These are phyloP conservation scores for Verruconis gallopava DNA, from an alignment of 2,329 filamentous ascomycete species.

Conservation along the genomic window DNA sequence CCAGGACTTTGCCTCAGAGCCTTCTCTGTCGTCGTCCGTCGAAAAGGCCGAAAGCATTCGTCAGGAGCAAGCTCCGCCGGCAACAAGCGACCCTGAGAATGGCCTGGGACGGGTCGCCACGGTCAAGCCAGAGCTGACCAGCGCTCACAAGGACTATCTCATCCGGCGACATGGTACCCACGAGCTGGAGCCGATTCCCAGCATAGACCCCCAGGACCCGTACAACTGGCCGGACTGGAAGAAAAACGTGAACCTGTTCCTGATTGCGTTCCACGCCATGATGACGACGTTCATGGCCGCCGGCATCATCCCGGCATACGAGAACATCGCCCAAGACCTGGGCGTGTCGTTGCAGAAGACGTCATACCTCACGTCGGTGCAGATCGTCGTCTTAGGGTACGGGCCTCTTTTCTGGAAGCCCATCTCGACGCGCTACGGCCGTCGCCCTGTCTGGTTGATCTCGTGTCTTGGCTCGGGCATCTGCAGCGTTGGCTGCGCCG, in stretches of 20 bases:
- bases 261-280: conserved; percentile 45
- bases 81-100: neutral
- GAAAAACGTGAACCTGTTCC: conserved; percentile 39
- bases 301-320: conserved; percentile 41
- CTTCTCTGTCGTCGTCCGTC: no score
- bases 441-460: conserved; percentile 41
- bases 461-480: conserved; percentile 35
- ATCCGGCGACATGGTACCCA: conserved; percentile 40
- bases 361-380: conserved; percentile 42
- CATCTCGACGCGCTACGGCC: conserved; percentile 39
- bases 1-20: no score
- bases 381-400: conserved; percentile 41
- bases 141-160: conserved; percentile 37
- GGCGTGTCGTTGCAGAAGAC: conserved; percentile 34
- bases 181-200: conserved; percentile 41
- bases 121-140: conserved; percentile 13
- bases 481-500: conserved; percentile 42
- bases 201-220: conserved; percentile 37
- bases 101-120: neutral
- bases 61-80: no score
- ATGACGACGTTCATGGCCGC: conserved; percentile 45
- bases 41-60: no score
- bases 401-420: conserved; percentile 46
- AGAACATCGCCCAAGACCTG: conserved; percentile 39
- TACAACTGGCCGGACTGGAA: conserved; percentile 44